These are phyloP conservation scores for Nissolia schottii DNA, from an alignment of 306 rosid species.

Conservation along the genomic window DNA sequence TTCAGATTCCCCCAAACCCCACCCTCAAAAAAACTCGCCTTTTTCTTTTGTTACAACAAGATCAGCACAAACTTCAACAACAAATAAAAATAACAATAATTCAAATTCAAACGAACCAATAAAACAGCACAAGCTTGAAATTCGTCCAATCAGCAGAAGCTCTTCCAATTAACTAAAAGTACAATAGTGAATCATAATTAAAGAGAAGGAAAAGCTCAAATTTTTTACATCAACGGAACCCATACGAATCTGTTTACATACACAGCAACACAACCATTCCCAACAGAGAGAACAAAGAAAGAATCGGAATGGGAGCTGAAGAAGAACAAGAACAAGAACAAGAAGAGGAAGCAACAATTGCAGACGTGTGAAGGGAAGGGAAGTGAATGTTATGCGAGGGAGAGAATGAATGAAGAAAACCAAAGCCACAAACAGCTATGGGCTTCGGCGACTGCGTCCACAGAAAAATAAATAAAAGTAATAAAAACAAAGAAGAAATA, in stretches of 20 bases:
- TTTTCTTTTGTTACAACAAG: neutral
- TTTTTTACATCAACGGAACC: neutral
- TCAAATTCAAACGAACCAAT: neutral
- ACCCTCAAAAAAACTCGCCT: neutral
- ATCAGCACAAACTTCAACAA: neutral
- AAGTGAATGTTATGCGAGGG: neutral
- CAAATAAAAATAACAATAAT: too few relatives aligned
- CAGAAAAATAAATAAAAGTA: neutral
- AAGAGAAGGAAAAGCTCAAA: neutral
- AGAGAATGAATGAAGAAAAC: neutral
- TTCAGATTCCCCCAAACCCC: too few relatives aligned
- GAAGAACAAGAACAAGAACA: too few relatives aligned
- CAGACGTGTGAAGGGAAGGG: neutral
- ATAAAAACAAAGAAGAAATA: too few relatives aligned
- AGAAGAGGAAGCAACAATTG: neutral
- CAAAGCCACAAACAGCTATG: neutral
- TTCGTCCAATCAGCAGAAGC: neutral
- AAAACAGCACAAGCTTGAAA: neutral
- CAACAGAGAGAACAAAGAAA: neutral
- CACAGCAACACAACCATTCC: neutral
- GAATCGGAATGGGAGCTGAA: neutral
- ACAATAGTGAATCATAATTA: neutral
- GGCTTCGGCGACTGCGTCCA: neutral
- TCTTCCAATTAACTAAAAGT: neutral
- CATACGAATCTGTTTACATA: neutral